These are phyloP conservation scores for Zygotorulaspora mrakii DNA, from an alignment of 1,139 yeast species.

Conservation along the genomic window DNA sequence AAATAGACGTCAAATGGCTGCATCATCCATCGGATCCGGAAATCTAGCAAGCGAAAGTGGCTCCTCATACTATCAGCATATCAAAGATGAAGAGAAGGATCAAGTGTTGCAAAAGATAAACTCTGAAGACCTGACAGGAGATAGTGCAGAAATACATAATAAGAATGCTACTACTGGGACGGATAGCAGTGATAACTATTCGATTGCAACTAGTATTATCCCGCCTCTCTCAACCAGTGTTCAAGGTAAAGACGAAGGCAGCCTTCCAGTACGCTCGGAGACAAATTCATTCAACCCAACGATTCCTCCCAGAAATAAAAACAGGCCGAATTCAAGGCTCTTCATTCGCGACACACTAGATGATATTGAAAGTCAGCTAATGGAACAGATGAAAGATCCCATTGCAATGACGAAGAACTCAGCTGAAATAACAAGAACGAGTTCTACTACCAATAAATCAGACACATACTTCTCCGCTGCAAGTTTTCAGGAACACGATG, in stretches of 20 bases:
- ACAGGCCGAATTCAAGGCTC: constrained; percentile 31
- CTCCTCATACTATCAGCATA: constrained; percentile 22
- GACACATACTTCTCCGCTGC: constrained; percentile 27
- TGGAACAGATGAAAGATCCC: constrained; percentile 10
- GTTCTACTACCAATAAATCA: constrained; percentile 20
- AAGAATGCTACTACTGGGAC: constrained; percentile 4
- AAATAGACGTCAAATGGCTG: constrained; percentile 16
- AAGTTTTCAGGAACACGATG: constrained; percentile 11
- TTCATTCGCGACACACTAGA: constrained; percentile 26
- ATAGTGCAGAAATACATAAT: constrained; percentile 2
- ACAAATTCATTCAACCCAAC: constrained; percentile 28
- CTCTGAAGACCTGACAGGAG: not conserved
- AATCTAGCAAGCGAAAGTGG: constrained; percentile 36
- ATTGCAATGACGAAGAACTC: constrained; percentile 5
- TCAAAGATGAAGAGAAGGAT: constrained; percentile 9
- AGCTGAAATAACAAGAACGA: constrained; percentile 13
- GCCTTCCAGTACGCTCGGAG: constrained; percentile 25
- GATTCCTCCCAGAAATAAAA: constrained; percentile 34
- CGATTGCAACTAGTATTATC: constrained; percentile 29
- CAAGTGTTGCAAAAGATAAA: constrained; percentile 2
- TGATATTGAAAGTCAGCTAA: constrained; percentile 17
- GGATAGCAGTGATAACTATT: constrained; percentile 21
- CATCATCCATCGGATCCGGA: constrained; percentile 34
- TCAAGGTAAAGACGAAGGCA: constrained; percentile 15
- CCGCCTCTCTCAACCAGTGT: constrained; percentile 24